Conservation (phyloP, 176 grass and related monocot species). For the Juncus effusus region DNA sequence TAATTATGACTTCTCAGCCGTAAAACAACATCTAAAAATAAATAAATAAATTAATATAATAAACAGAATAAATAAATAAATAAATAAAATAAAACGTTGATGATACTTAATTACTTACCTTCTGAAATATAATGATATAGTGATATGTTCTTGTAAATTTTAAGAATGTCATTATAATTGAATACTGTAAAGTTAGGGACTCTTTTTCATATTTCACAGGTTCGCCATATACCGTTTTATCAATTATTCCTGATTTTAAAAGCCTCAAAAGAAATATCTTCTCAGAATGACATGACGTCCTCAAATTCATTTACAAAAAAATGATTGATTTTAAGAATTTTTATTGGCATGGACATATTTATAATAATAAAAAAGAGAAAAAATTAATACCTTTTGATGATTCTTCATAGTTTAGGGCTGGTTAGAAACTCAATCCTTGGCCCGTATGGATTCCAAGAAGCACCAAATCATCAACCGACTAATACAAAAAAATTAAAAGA, state of each 20-base stretch:
- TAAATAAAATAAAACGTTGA: too few relatives aligned
- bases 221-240: constrained; percentile 28
- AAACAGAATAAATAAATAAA: too few relatives aligned
- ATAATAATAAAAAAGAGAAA: constrained; percentile 7
- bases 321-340: background rate
- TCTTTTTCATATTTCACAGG: constrained; percentile 54
- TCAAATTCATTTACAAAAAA: constrained; percentile 45
- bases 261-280: constrained; percentile 85
- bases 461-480: constrained; percentile 89
- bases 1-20: constrained; percentile 71
- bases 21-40: constrained; percentile 62
- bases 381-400: constrained; percentile 46
- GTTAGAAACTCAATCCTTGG: constrained; percentile 43
- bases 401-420: constrained; percentile 61
- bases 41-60: too few relatives aligned
- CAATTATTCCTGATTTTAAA: constrained; percentile 39
- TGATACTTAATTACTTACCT: constrained; percentile 32
- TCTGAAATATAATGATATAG: constrained; percentile 45
- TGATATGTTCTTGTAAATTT: constrained; percentile 64
- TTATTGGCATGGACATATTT: background rate
- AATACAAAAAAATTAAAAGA: constrained; percentile 32
- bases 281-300: constrained; percentile 44
- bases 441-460: constrained; percentile 63
- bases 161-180: constrained; percentile 69
- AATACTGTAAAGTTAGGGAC: constrained; percentile 57